Evolutionary conservation across 352 stramenopile genomes (phyloP).

Genomic region (Globisporangium iwayamae): DNA sequence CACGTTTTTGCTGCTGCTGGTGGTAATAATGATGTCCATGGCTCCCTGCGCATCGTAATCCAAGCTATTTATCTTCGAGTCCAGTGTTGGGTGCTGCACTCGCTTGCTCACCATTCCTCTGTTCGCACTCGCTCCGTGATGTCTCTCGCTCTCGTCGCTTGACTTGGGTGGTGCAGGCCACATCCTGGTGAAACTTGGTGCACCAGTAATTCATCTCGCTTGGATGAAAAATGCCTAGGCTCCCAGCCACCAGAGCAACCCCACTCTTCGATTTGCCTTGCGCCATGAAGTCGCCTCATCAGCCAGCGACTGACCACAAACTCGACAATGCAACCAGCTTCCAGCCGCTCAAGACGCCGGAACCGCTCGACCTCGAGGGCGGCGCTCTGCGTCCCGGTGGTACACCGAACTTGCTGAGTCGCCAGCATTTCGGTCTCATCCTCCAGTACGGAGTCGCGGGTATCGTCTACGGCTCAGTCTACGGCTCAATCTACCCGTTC

Average conservation of each 20-base stretch:
- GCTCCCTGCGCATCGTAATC: no score
- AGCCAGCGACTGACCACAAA: not conserved
- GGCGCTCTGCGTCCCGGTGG: constrained; percentile 18
- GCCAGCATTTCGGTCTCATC: constrained; percentile 21
- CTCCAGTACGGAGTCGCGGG: constrained; percentile 24
- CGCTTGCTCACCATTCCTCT: no score
- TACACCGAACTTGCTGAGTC: constrained; percentile 17
- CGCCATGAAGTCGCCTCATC: constrained; percentile 1
- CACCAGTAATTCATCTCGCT: no score
- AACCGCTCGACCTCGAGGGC: constrained; percentile 10
- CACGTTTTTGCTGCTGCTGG: no score
- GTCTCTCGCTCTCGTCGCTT: no score
- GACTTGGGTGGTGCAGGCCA: no score
- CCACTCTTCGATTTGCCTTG: not conserved
- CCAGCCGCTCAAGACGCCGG: constrained; percentile 10
- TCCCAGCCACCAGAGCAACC: not conserved
- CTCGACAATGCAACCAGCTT: constrained; percentile 1
- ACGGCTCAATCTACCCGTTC: constrained; percentile 14
- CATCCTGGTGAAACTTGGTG: no score
- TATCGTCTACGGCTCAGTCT: constrained; percentile 21
- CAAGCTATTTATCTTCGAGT: no score
- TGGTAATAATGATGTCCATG: no score
- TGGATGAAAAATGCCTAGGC: no score
- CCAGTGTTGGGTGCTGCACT: no score
- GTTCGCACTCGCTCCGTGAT: no score